phyloP scores from a whole-genome alignment of 208 protist species.

The Trypanosoma avium region DNA sequence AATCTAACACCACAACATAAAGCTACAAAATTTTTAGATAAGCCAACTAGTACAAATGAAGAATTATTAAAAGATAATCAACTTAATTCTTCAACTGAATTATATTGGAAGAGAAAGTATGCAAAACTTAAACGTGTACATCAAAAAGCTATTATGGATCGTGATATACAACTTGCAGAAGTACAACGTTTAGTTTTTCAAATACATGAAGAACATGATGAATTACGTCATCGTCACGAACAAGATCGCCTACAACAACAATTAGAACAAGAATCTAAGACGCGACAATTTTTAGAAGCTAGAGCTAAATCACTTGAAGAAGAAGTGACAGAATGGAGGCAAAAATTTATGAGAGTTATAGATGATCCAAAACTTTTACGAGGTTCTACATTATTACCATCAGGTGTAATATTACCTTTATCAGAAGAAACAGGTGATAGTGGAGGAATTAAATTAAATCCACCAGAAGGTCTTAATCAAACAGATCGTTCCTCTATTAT shows the following conservation, averaged over 20 bases:
- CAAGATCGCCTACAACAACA: conserved; percentile 10
- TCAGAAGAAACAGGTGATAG: not conserved
- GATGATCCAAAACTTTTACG: conserved; percentile 11
- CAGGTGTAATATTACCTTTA: not conserved
- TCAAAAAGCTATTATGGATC: conserved; percentile 26
- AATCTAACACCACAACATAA: not conserved
- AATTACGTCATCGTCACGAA: conserved; percentile 25
- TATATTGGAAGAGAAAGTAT: conserved; percentile 40
- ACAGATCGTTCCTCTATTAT: conserved; percentile 8
- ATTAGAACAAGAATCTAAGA: conserved; percentile 18
- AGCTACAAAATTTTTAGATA: not conserved
- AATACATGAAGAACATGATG: conserved; percentile 55
- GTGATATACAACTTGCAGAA: conserved; percentile 39
- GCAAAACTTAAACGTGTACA: conserved; percentile 34
- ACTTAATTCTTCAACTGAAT: not conserved
- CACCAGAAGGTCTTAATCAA: conserved; percentile 18
- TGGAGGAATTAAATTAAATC: not conserved
- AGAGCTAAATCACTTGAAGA: conserved; percentile 29
- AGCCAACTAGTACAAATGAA: not conserved
- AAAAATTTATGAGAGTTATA: conserved; percentile 42
- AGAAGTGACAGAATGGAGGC: conserved; percentile 48
- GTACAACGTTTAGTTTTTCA: conserved; percentile 49
- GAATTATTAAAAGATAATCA: not conserved
- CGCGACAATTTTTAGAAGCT: conserved; percentile 8
- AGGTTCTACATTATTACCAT: not conserved